These are phyloP conservation scores for Xerophyta viscosa DNA, from an alignment of 106 monocot genomes.

Conservation along the genomic window DNA sequence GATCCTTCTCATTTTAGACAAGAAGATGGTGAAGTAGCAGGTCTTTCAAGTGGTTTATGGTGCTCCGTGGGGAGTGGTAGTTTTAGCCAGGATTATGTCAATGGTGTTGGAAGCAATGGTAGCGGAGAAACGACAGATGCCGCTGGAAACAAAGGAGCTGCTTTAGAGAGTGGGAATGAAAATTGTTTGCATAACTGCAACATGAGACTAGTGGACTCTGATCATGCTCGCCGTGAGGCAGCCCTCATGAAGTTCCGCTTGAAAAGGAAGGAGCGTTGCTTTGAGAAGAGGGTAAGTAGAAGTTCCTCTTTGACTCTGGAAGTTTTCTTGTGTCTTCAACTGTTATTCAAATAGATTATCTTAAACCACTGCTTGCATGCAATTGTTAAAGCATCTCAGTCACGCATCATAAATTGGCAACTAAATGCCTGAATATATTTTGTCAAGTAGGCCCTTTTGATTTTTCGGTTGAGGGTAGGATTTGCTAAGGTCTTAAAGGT, in stretches of 20 bases:
- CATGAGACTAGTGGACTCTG: conserved; percentile 14
- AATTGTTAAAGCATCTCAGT: too few species aligned
- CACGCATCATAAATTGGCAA: too few species aligned
- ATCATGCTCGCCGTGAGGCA: conserved; percentile 63
- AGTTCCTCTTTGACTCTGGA: too few species aligned
- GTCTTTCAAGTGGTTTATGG: conserved; percentile 7
- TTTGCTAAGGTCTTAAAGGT: too few species aligned
- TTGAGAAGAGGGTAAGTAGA: conserved; percentile 89
- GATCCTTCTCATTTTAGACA: conserved; percentile 8
- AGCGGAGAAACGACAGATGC: conserved; percentile 24
- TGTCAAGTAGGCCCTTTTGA: too few species aligned
- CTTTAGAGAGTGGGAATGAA: conserved; percentile 38
- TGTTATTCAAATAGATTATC: too few species aligned
- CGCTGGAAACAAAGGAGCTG: conserved; percentile 8
- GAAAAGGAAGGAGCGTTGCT: conserved; percentile 90
- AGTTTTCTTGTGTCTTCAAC: too few species aligned
- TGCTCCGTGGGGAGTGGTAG: conserved; percentile 20
- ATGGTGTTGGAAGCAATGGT: conserved; percentile 25
- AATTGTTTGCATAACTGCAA: conserved; percentile 27
- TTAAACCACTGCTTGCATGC: too few species aligned
- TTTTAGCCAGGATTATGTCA: conserved; percentile 30
- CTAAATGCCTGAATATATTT: too few species aligned
- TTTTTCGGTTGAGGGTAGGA: too few species aligned
- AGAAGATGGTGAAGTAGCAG: conserved; percentile 10
- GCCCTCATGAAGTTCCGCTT: conserved; percentile 78